Evolutionary conservation across 805 yeast genomes (phyloP).

Genomic region (Wickerhamiella spandovensis): DNA sequence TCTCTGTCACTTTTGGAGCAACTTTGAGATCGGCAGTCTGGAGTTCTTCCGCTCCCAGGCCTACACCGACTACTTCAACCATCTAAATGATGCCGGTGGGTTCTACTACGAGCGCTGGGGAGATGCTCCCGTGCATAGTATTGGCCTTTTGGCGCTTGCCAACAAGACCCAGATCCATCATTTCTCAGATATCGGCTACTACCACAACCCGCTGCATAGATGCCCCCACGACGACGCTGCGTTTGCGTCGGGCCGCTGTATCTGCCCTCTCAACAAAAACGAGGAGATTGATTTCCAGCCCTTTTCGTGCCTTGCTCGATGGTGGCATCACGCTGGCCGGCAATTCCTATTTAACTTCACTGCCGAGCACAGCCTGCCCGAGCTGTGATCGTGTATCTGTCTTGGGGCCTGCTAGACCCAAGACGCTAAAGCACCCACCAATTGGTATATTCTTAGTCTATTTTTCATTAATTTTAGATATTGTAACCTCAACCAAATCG

Average conservation of each 20-base stretch:
- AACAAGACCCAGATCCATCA: constrained; percentile 52
- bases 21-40: constrained; percentile 69
- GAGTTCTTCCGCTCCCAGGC: constrained; percentile 61
- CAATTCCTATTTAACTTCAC: constrained; percentile 19
- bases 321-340: constrained; percentile 27
- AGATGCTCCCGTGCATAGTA: constrained; percentile 81
- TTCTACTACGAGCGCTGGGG: constrained; percentile 93
- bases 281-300: constrained; percentile 25
- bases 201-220: constrained; percentile 49
- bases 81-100: constrained; percentile 61
- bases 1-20: constrained; percentile 79
- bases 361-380: background rate
- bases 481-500: constrained; percentile 11
- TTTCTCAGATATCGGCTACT: constrained; percentile 73
- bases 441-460: background rate
- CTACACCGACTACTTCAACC: constrained; percentile 52
- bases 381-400: background rate
- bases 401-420: too few species aligned
- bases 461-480: background rate
- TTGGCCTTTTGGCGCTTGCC: constrained; percentile 50
- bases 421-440: too few species aligned
- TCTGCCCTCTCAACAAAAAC: constrained; percentile 22
- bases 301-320: constrained; percentile 25
- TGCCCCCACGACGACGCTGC: constrained; percentile 28
- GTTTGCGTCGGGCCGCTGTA: constrained; percentile 23